Conservation (phyloP, 352 stramenopile species). For the Pythium aphanidermatum region DNA sequence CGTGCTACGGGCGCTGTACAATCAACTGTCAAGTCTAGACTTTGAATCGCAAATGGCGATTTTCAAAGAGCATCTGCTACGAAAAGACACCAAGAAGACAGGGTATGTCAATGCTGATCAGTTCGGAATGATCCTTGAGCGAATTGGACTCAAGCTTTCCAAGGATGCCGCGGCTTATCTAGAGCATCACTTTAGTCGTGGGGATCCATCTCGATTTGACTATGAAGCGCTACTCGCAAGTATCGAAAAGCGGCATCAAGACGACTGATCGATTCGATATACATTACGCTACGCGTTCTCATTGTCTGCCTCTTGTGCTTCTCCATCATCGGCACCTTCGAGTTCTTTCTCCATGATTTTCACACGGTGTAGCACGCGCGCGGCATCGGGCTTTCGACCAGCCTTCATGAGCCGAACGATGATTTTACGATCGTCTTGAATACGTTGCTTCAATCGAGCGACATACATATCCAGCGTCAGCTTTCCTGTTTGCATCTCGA, state of each 20-base stretch:
- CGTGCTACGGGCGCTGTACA: constrained; percentile 45
- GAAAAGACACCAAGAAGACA: constrained; percentile 23
- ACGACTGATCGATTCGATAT: constrained; percentile 1
- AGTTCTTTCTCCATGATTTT: constrained; percentile 80
- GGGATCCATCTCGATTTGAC: too few relatives aligned
- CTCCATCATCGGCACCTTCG: constrained; percentile 24
- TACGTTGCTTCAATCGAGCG: constrained; percentile 35
- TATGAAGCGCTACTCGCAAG: constrained; percentile 33
- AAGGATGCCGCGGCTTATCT: constrained; percentile 31
- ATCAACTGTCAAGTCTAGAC: constrained; percentile 62
- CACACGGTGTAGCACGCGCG: constrained; percentile 61
- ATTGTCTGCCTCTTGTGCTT: constrained; percentile 13
- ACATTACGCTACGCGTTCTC: not conserved
- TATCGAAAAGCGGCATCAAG: constrained; percentile 23
- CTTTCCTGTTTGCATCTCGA: constrained; percentile 78
- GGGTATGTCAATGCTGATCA: constrained; percentile 30
- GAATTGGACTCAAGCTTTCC: constrained; percentile 47
- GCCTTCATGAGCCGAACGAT: constrained; percentile 36
- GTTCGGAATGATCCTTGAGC: constrained; percentile 38
- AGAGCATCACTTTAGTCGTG: constrained; percentile 22
- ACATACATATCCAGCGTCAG: constrained; percentile 71
- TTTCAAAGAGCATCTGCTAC: constrained; percentile 46
- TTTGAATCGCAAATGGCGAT: constrained; percentile 63
- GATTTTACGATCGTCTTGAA: constrained; percentile 42
- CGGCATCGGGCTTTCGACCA: constrained; percentile 47